Evolutionary conservation across 768 basidiomycete species (phyloP).

Genomic region (Naematelia encephala): DNA sequence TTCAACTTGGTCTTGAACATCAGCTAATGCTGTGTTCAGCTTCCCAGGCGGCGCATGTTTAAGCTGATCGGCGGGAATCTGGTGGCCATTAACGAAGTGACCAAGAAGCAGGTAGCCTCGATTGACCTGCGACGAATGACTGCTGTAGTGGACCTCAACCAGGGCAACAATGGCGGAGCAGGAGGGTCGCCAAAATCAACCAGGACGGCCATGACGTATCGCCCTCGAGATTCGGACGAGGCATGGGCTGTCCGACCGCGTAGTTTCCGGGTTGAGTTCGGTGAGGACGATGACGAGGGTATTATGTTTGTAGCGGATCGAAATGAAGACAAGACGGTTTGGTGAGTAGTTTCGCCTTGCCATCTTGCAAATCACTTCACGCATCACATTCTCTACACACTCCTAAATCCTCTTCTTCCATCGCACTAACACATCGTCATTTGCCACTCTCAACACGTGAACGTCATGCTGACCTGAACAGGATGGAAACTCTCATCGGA

Average conservation of each 20-base stretch:
- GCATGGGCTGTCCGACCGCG: slow-evolving; percentile 51
- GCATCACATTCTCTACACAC: neutral
- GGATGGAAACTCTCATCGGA: slow-evolving; percentile 79
- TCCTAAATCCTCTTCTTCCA: neutral
- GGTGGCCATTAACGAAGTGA: slow-evolving; percentile 87
- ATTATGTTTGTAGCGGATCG: slow-evolving; percentile 90
- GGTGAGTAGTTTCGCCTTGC: slow-evolving; percentile 56
- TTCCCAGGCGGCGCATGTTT: slow-evolving; percentile 69
- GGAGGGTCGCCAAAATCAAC: slow-evolving; percentile 19
- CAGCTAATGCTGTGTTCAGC: slow-evolving; percentile 51
- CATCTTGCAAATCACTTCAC: no score
- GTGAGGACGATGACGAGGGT: slow-evolving; percentile 57
- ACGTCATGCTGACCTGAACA: slow-evolving; percentile 47
- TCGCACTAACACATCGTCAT: neutral
- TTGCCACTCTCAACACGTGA: neutral
- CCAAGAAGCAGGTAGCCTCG: slow-evolving; percentile 82
- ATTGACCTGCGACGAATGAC: slow-evolving; percentile 84
- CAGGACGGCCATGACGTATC: slow-evolving; percentile 14
- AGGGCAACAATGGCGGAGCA: slow-evolving; percentile 3
- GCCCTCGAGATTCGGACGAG: slow-evolving; percentile 28
- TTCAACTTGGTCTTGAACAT: neutral
- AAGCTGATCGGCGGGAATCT: slow-evolving; percentile 55
- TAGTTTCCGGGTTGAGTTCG: slow-evolving; percentile 74
- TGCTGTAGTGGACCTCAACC: slow-evolving; percentile 70
- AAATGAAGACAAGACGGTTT: slow-evolving; percentile 78